These are phyloP conservation scores for Kregervanrija delftensis DNA, from an alignment of 805 yeast species.

Conservation along the genomic window DNA sequence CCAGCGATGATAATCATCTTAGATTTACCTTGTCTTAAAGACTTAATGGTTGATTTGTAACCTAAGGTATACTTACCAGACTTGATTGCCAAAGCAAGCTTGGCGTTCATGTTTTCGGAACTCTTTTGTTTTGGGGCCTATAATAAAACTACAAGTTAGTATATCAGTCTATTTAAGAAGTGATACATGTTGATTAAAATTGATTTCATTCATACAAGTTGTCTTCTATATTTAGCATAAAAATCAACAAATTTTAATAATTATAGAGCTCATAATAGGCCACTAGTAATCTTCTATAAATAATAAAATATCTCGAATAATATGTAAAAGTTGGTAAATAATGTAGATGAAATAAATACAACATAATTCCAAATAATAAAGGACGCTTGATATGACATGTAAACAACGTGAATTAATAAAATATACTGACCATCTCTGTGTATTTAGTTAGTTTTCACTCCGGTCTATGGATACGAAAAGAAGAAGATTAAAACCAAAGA, in stretches of 20 bases:
- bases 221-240: too few species aligned
- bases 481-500: background rate
- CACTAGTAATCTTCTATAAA: too few species aligned
- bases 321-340: too few species aligned
- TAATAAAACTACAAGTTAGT: conserved; percentile 32
- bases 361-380: too few species aligned
- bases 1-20: conserved; percentile 97
- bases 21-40: conserved; percentile 98
- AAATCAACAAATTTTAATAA: too few species aligned
- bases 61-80: conserved; percentile 99
- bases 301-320: too few species aligned
- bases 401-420: conserved; percentile 3
- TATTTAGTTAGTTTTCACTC: conserved; percentile 64
- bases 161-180: conserved; percentile 5
- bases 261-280: too few species aligned
- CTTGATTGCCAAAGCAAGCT: conserved; percentile 96
- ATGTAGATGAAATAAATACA: too few species aligned
- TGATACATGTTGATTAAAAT: too few species aligned
- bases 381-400: background rate
- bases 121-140: conserved; percentile 96
- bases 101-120: conserved; percentile 94
- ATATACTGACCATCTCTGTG: conserved; percentile 98
- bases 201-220: too few species aligned
- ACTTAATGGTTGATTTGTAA: conserved; percentile 97
- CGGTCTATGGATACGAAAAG: conserved; percentile 53